Evolutionary conservation across 148 eudicot genomes (phyloP).

Genomic region (Fallopia convolvulus): DNA sequence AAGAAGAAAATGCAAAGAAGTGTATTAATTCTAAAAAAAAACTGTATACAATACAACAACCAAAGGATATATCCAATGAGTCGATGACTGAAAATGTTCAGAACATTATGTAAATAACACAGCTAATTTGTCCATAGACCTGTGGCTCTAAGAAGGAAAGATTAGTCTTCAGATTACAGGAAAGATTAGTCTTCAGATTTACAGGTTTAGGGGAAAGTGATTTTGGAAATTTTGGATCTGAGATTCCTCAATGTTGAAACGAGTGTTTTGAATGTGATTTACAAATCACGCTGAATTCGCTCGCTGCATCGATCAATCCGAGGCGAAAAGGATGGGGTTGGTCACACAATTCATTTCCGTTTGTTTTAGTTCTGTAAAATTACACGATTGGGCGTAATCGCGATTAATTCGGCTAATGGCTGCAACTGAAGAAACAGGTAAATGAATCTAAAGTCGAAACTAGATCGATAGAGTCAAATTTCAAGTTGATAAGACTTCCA

Average conservation of each 20-base stretch:
- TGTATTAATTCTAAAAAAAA: too few species aligned
- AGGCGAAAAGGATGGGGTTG: background rate
- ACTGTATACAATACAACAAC: too few species aligned
- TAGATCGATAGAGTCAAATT: background rate
- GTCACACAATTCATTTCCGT: background rate
- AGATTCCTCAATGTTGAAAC: too few species aligned
- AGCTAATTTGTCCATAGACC: conserved; percentile 6
- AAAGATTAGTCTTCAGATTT: background rate
- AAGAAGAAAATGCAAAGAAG: too few species aligned
- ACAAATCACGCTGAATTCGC: background rate
- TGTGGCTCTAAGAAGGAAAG: conserved; percentile 14
- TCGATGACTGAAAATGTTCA: too few species aligned
- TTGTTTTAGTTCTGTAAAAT: background rate
- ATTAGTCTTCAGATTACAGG: too few species aligned
- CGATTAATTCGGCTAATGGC: background rate
- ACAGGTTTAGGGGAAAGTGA: background rate
- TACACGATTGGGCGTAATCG: background rate
- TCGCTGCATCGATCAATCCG: background rate
- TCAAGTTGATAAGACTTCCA: background rate
- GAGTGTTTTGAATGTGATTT: background rate
- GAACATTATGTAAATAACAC: background rate
- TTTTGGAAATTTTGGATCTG: background rate
- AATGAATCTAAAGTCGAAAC: background rate
- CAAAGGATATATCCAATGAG: too few species aligned
- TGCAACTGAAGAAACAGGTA: background rate